These are phyloP conservation scores for Annulohypoxylon bovei DNA, from an alignment of 495 filamentous ascomycete genomes.

Conservation along the genomic window DNA sequence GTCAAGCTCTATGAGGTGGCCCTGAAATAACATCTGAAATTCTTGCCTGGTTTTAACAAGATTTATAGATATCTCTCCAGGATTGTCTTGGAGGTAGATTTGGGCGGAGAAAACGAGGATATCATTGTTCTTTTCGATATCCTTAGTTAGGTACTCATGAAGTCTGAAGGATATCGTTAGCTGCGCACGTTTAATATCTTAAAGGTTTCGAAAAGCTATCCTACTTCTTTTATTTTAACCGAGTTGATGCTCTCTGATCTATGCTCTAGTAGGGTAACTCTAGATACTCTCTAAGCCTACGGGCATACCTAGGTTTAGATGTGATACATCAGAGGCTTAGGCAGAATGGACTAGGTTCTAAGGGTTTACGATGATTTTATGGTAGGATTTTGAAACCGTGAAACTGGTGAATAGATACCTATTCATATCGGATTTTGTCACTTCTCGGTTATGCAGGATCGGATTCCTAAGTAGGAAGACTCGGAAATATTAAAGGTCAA, in stretches of 20 bases:
- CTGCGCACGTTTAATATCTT: background rate
- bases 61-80: too few species aligned
- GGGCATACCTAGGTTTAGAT: background rate
- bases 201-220: background rate
- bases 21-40: background rate
- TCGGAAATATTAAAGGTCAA: background rate
- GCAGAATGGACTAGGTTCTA: background rate
- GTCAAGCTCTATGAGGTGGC: slow-evolving; percentile 8
- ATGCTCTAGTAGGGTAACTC: background rate
- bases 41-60: background rate
- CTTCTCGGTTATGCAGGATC: background rate
- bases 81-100: too few species aligned
- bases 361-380: too few species aligned
- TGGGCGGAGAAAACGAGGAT: too few species aligned
- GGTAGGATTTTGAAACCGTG: too few species aligned
- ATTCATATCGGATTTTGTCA: background rate
- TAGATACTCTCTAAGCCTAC: background rate
- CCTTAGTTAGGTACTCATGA: background rate
- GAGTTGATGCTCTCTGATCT: background rate
- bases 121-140: too few species aligned
- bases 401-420: too few species aligned
- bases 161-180: background rate
- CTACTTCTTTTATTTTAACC: background rate
- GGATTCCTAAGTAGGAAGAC: too few species aligned
- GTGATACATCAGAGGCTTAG: background rate